Percentiles rank a stretch among this genome's conserved stretches.
These are phyloP conservation scores for Blastobotrys raffinosifermentans DNA, from an alignment of 1,139 yeast species.

Conservation along the genomic window DNA sequence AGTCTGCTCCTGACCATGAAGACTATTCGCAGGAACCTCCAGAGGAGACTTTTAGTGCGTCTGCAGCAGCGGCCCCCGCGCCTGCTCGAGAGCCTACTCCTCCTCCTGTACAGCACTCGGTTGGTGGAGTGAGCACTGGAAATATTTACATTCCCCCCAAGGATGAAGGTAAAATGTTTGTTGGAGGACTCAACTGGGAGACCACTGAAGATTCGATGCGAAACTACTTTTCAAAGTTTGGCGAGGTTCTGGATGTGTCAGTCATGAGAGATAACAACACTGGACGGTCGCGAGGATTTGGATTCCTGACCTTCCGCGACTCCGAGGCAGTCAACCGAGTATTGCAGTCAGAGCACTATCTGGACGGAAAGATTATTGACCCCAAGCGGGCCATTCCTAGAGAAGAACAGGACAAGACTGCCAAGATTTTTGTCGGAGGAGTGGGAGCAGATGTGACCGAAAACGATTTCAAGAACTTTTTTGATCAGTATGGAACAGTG, in stretches of 20 bases:
- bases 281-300: constrained; percentile 96
- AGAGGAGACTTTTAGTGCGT: constrained; percentile 1
- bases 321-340: constrained; percentile 83
- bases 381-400: constrained; percentile 98
- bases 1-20: too few relatives aligned
- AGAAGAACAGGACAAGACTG: constrained; percentile 96
- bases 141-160: constrained; percentile 38
- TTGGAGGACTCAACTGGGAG: constrained; percentile 98
- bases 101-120: constrained; percentile 17
- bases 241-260: constrained; percentile 83
- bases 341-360: constrained; percentile 76
- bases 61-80: background rate
- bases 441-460: constrained; percentile 95
- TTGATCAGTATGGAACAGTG: constrained; percentile 85
- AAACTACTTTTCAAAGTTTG: constrained; percentile 81
- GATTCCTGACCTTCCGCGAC: constrained; percentile 82
- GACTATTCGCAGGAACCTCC: too few relatives aligned
- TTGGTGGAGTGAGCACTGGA: constrained; percentile 34
- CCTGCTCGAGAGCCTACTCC: constrained; percentile 1
- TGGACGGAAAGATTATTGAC: constrained; percentile 95
- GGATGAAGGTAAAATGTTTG: constrained; percentile 84
- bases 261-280: constrained; percentile 90
- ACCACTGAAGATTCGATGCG: constrained; percentile 77
- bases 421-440: constrained; percentile 97
- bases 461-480: constrained; percentile 80